Evolutionary conservation across 2,329 filamentous ascomycete genomes (phyloP), one percentile per base, ranked within the genome.

Genomic region (Stylonectria norvegica): DNA sequence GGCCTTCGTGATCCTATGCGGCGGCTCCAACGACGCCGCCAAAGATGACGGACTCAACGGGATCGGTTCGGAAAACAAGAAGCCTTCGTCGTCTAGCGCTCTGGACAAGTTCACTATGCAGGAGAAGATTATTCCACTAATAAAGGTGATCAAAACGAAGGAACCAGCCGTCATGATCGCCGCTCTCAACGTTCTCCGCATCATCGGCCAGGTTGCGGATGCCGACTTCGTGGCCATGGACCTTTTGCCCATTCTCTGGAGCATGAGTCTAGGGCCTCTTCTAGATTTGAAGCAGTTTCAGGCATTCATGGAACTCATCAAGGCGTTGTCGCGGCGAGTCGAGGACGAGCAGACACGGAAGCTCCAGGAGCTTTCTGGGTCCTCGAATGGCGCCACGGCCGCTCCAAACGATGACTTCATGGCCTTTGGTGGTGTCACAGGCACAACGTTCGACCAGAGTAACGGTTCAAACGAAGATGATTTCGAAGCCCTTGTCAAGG

Each of bases 71-170:
- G 70, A 77, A 35, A 79, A 77, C 56, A 75, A 78, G 42, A 83
- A 83, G 58, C 69, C 75, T 2, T 78, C 76, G 4, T 85, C 79
- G 1, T 85, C 85, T 1, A 89, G 82, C 2, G 90, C 91, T 3
- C 71, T 98, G 19, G 93, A 98, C 69, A 97, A 97, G 63, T 97
- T 93, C 59, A 97, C 93, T 0, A 91, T 98, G 69, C 93, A 98
- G 62, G 93, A 98, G 61, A 97, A 96, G 69, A 86, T 98, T 22
- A 79, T 97, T 0, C 93, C 93, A 0, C 69, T 97, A 4, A 75
- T 98, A 45, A 89, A 87, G 58, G 89, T 76, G 2, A 97, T 98
- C 69, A 97, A 95, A 66, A 98, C 93, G 0, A 97, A 95, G 61
- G 93, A 98, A 62, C 93, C 93, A 0, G 90, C 89, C 6, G 93